Percentiles rank a stretch among this genome's conserved stretches.
These are phyloP conservation scores for Leersia perrieri DNA, from an alignment of 176 grass and related monocot genomes.

Conservation along the genomic window DNA sequence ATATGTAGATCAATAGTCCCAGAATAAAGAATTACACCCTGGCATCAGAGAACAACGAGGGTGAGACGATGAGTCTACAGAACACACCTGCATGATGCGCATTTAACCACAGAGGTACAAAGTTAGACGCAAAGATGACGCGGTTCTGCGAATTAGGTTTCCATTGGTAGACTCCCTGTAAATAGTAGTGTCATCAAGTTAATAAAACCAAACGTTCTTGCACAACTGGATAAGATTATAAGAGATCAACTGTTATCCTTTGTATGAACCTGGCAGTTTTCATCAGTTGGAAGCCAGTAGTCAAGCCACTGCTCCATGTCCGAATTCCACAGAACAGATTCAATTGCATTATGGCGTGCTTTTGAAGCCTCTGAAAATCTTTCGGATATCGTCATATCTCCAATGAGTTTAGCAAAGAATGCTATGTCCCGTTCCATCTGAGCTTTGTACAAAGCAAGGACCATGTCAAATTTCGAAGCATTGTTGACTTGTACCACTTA, in stretches of 20 bases:
- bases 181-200: constrained; percentile 27
- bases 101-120: constrained; percentile 72
- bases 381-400: constrained; percentile 54
- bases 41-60: constrained; percentile 4
- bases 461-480: not conserved
- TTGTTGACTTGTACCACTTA: not conserved
- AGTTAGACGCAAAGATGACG: constrained; percentile 84
- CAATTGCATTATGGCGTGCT: constrained; percentile 55
- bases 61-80: not conserved
- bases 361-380: constrained; percentile 48
- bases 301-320: constrained; percentile 83
- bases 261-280: constrained; percentile 47
- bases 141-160: constrained; percentile 52
- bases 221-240: not conserved
- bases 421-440: constrained; percentile 84
- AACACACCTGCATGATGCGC: constrained; percentile 54
- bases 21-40: not conserved
- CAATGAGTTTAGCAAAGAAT: constrained; percentile 60
- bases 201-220: not conserved
- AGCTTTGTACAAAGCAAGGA: constrained; percentile 17
- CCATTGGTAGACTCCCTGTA: constrained; percentile 65
- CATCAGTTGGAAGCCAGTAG: constrained; percentile 61
- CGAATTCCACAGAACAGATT: constrained; percentile 83
- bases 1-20: not conserved
- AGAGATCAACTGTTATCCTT: not conserved